A percentile compares a stretch with the other conserved stretches of the same genome.
phyloP scores from a whole-genome alignment of 225 moss, liverwort and hornwort species.

The Physcomitrium patens region DNA sequence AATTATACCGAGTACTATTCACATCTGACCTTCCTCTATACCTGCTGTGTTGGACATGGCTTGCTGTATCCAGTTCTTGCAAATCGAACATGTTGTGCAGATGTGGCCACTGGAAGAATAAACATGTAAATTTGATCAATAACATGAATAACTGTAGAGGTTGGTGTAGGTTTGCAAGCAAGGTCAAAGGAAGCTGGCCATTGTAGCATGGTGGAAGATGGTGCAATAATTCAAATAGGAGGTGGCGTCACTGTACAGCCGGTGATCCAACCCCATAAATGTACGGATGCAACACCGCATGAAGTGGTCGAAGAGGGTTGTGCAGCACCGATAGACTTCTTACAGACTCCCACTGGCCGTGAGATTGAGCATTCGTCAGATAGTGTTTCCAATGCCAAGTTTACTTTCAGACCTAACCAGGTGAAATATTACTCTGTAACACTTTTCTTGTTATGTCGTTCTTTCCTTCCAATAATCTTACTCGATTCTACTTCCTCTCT shows the following conservation, averaged over 20 bases:
- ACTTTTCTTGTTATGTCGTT: constrained; percentile 1
- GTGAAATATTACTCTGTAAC: constrained; percentile 18
- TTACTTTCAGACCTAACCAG: constrained; percentile 28
- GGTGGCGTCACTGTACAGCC: constrained; percentile 49
- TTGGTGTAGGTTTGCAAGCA: constrained; percentile 54
- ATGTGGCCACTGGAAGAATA: neutral
- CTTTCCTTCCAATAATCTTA: neutral
- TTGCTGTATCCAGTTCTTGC: neutral
- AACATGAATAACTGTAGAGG: constrained; percentile 49
- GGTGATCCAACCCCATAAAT: constrained; percentile 40
- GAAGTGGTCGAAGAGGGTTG: neutral
- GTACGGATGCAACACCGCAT: neutral
- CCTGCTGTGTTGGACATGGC: neutral
- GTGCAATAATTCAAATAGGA: constrained; percentile 48
- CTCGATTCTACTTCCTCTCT: neutral
- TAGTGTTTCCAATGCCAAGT: constrained; percentile 38
- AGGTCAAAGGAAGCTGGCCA: constrained; percentile 38
- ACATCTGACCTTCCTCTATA: neutral
- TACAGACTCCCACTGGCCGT: constrained; percentile 14
- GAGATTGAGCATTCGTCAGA: constrained; percentile 33
- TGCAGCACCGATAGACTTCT: constrained; percentile 21
- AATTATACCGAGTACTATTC: neutral
- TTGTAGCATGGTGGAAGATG: constrained; percentile 36
- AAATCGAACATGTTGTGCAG: neutral
- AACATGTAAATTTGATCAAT: constrained; percentile 12